Base-by-base conservation (phyloP, 192 early-diverging fungal genomes). In the Podila epigama region DNA sequence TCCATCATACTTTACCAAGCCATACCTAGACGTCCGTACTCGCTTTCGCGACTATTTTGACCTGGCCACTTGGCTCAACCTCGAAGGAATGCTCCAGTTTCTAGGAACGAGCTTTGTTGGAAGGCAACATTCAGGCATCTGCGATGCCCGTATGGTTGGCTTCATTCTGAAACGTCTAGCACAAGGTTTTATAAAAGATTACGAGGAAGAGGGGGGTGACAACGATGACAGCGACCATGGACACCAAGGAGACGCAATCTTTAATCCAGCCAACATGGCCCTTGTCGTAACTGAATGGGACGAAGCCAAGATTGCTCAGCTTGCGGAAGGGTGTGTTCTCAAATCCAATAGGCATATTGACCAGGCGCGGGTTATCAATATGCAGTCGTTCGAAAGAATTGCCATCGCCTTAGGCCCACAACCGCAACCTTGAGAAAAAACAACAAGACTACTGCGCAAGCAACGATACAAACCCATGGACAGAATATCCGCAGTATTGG, bases 111-210 rank as follows among this genome's bases (percentile, higher is more conserved):
- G 57, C 25, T 95, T 97, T 71, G 80, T 86, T 51, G 95, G 95
- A 10, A 66, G 86, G 56, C 80, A 88, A 64, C 95, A 96, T 79
- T 89, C 85, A 22, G 95, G 95, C 13, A 81, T 93, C 60, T 93
- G 95, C 77, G 94, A 97, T 70, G 82, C 94, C 4, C 55, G 85
- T 27, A 97, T 95, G 80, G 85, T 97, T 27, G 91, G 87, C 16
- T 55, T 83, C 33, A 93, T 95, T 37, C 90, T 87, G 20, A 68
- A 83, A 50, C 66, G 68, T 7, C 75, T 96, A 73, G 83, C 87
- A 10, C 33, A 69, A 18, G 72, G 73, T 18, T 68, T 77, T 29
- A 35, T 51, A 16, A 18, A 60, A 5, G 36, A 66, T 31, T 5
- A 4, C 4, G 31, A 54, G 52, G 27, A 29, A 9, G 16, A 4